Base-by-base conservation (phyloP, 2,329 filamentous ascomycete species). In the Dothideomycetes sp. region DNA sequence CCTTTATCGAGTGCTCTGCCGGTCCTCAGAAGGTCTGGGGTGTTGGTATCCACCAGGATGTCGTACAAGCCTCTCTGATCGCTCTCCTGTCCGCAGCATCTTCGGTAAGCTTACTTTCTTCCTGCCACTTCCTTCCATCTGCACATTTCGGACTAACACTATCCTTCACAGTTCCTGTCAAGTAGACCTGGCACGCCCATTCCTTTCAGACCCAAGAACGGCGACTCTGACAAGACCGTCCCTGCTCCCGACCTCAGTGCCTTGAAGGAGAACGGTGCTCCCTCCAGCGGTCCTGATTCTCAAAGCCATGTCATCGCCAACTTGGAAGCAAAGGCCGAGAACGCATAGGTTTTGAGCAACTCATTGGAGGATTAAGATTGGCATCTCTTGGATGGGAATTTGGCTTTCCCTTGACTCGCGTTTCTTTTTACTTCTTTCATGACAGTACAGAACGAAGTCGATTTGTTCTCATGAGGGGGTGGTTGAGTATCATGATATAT, bases 31-130 rank as follows among this genome's bases (percentile, higher is more conserved):
- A 76, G 54, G 82, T 94, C 2, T 94, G 87, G 86, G 87, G 87
- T 51, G 82, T 94, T 5, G 87, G 85, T 23, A 84, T 95, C 52
- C 85, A 95, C 59, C 82, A 89, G 59, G 89, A 94, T 68, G 85
- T 93, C 46, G 85, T 93, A 15, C 84, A 93, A 62, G 87, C 84
- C 53, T 88, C 82, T 61, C 73, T 95, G 56, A 83, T 87, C 59
- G 88, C 88, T 44, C 69, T 94, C 51, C 68, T 94, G 59, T 83
- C 81, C 51, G 88, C 87, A 35, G 87, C 88, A 40, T 84, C 79
- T 60, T 89, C 83, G 56, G 86, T 93, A 69, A 75, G 82, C 73
- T 45, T 44, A 35, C 33, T 44, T 22, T 20, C 28, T 28, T 33
- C 13, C 15, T 18, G 5, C 8, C 13, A 18, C 13, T 7, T 22